Evolutionary conservation across 768 basidiomycete genomes (phyloP), one percentile per base, ranked within the genome.

Genomic region (Xerocomus spinulosus): DNA sequence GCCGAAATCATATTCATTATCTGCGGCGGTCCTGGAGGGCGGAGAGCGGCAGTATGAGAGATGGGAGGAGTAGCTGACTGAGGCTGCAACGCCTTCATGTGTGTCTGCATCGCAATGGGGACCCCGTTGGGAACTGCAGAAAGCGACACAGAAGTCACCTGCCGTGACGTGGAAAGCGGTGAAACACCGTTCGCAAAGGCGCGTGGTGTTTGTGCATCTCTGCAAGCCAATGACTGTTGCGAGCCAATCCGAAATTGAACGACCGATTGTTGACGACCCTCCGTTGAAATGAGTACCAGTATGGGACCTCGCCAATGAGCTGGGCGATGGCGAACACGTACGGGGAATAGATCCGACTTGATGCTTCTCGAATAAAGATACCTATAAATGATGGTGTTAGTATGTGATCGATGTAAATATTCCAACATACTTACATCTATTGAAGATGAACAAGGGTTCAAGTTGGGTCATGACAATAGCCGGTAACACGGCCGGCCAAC

Each of bases 251-350:
- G n/a, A n/a, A n/a, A n/a, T n/a, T n/a, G n/a, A n/a, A n/a, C n/a
- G n/a, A n/a, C n/a, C n/a, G n/a, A n/a, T n/a, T n/a, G n/a, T n/a
- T n/a, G n/a, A n/a, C n/a, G n/a, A n/a, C n/a, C n/a, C n/a, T n/a
- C n/a, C n/a, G n/a, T n/a, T n/a, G n/a, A n/a, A n/a, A n/a, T n/a
- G n/a, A n/a, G n/a, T n/a, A n/a, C n/a, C n/a, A 83, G 65, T 84
- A 87, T 0, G 90, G 92, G 46, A 87, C 76, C 66, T 95, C 91
- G 35, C 89, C 83, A 13, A 88, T 61, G 21, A 93, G 73, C 60
- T 93, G 92, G 3, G 83, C 81, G 28, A 89, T 76, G 25, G 90
- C 86, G 61, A 94, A 94, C 18, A 91, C 87, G 48, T 82, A 83
- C 0, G 88, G 83, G 0, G 84, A 87, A 67, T 93, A 93, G 59